Percentiles rank a stretch among this genome's conserved stretches.
These are phyloP conservation scores for Gracilaria gracilis DNA, from an alignment of 23 red algal genomes.

Conservation along the genomic window DNA sequence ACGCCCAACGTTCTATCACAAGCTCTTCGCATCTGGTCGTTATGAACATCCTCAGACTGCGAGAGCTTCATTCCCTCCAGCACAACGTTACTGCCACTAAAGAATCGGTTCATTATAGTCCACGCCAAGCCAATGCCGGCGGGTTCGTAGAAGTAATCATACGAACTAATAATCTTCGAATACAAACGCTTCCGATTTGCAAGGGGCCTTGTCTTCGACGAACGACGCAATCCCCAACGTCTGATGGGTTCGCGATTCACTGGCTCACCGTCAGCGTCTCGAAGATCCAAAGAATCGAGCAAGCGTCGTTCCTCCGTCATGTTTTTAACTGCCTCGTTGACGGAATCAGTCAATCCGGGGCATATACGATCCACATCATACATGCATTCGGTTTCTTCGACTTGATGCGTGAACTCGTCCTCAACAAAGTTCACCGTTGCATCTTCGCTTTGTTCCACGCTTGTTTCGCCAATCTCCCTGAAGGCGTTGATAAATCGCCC, in stretches of 20 bases:
- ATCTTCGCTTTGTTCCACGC: not conserved
- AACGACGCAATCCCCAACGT: not conserved
- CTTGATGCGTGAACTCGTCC: not conserved
- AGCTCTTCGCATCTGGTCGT: constrained; percentile 11
- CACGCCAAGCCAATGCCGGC: constrained; percentile 39
- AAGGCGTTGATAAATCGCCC: constrained; percentile 19
- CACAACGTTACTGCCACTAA: constrained; percentile 29
- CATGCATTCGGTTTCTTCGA: constrained; percentile 28
- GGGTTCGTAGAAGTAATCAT: constrained; percentile 16
- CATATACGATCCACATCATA: constrained; percentile 17
- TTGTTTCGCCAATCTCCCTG: constrained; percentile 13
- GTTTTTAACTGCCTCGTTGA: not conserved
- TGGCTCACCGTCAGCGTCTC: not conserved
- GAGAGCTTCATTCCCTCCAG: constrained; percentile 23
- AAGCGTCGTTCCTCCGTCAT: not conserved
- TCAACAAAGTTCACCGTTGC: not conserved
- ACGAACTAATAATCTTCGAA: not conserved
- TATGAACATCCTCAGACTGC: not conserved
- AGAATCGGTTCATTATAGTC: constrained; percentile 49
- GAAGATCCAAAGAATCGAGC: constrained; percentile 16
- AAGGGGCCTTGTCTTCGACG: not conserved
- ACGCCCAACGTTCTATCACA: constrained; percentile 21
- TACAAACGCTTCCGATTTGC: constrained; percentile 15
- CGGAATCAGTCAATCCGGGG: not conserved
- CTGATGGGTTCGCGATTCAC: not conserved